phyloP scores from a whole-genome alignment of 139 green algal species.

The Nannochloris sp. region DNA sequence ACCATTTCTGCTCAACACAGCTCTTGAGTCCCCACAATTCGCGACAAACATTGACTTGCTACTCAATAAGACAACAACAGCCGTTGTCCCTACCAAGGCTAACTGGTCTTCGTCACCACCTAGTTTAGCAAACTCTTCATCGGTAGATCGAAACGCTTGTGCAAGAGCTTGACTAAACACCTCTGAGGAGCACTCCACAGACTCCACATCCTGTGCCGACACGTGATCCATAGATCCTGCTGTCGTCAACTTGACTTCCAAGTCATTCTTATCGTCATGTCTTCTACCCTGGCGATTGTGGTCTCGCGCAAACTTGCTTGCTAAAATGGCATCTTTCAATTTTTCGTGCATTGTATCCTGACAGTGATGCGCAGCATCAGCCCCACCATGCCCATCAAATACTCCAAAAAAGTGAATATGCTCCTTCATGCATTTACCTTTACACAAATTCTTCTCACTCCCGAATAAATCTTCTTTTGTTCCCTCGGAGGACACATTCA shows the following conservation, averaged over 20 bases:
- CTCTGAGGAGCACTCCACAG: slow-evolving; percentile 14
- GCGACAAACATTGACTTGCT: slow-evolving; percentile 58
- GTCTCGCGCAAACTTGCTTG: slow-evolving; percentile 8
- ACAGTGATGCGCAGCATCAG: slow-evolving; percentile 57
- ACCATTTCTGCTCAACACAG: slow-evolving; percentile 55
- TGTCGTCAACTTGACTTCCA: neutral
- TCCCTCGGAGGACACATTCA: neutral
- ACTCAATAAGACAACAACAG: slow-evolving; percentile 68
- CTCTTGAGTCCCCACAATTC: slow-evolving; percentile 75
- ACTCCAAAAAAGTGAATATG: slow-evolving; percentile 74
- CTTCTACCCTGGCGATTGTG: neutral
- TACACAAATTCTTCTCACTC: neutral
- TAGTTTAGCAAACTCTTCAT: slow-evolving; percentile 42
- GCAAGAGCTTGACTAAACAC: slow-evolving; percentile 38
- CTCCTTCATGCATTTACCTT: slow-evolving; percentile 16
- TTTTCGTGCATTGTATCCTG: slow-evolving; percentile 47
- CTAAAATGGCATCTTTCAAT: slow-evolving; percentile 37
- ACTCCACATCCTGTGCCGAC: neutral
- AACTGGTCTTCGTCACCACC: slow-evolving; percentile 29
- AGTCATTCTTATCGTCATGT: neutral
- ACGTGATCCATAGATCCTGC: neutral
- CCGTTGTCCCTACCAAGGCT: slow-evolving; percentile 69
- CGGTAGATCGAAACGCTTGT: slow-evolving; percentile 40
- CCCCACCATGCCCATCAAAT: slow-evolving; percentile 73
- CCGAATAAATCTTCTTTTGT: neutral